Percentiles rank a stretch among this genome's conserved stretches.
Conservation (phyloP, 441 rosid genomes). For the Gossypium trilobum region DNA sequence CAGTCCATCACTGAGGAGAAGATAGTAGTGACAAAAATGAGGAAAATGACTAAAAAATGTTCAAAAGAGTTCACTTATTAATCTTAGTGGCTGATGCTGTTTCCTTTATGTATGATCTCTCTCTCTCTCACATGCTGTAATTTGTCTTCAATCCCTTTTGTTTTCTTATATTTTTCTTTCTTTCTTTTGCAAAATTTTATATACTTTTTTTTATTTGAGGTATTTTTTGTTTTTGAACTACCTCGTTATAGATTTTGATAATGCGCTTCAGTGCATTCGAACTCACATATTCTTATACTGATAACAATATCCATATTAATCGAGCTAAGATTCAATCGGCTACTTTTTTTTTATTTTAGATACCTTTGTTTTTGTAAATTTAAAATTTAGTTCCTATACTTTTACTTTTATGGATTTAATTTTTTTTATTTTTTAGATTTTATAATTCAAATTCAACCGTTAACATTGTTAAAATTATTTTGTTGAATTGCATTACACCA, state of each 20-base stretch:
- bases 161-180: not conserved
- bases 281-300: rapidly evolving
- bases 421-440: too few relatives aligned
- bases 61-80: not conserved
- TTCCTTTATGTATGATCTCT: not conserved
- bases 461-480: too few relatives aligned
- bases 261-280: rapidly evolving
- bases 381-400: too few relatives aligned
- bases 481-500: too few relatives aligned
- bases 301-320: rapidly evolving
- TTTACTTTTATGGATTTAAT: too few relatives aligned
- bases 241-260: too few relatives aligned
- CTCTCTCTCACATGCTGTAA: not conserved
- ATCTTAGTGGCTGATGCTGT: not conserved
- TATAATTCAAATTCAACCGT: too few relatives aligned
- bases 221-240: too few relatives aligned
- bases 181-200: not conserved
- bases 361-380: too few relatives aligned
- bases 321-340: too few relatives aligned
- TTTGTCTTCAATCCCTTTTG: not conserved
- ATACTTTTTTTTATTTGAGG: not conserved
- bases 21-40: not conserved
- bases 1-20: too few relatives aligned
- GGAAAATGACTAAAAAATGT: not conserved
- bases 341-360: too few relatives aligned